Evolutionary conservation across 225 moss, liverwort and hornwort species (phyloP).

Genomic region (Pseudisothecium myosuroides): DNA sequence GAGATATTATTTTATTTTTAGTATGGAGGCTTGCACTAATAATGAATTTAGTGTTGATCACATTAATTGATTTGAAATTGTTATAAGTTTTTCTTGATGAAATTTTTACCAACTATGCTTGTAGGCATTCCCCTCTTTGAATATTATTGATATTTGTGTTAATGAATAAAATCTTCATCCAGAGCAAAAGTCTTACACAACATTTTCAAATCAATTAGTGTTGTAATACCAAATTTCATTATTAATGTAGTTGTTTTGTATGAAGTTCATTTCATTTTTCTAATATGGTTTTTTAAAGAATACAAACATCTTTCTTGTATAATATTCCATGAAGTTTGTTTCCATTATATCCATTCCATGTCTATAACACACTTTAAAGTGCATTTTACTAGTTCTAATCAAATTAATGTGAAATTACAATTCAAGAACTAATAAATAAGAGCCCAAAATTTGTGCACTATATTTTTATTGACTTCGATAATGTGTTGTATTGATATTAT

Average conservation of each 20-base stretch:
- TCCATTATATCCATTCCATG: background rate
- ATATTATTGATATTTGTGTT: background rate
- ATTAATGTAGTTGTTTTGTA: background rate
- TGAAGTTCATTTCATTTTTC: background rate
- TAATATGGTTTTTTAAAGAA: too few relatives aligned
- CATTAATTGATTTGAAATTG: background rate
- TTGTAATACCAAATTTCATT: background rate
- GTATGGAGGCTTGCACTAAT: fast-evolving
- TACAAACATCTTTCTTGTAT: background rate
- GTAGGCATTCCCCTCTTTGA: background rate
- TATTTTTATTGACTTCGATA: background rate
- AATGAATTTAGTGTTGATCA: background rate
- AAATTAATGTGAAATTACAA: background rate
- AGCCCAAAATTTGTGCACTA: background rate
- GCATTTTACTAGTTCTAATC: background rate
- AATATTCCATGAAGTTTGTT: background rate
- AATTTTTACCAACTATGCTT: background rate
- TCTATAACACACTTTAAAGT: background rate
- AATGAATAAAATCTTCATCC: background rate
- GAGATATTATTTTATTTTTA: background rate
- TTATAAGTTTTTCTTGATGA: background rate
- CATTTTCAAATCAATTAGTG: background rate
- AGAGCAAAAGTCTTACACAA: background rate
- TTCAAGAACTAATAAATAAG: background rate
- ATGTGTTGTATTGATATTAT: background rate